phyloP scores from a whole-genome alignment of 2,329 filamentous ascomycete species.

The Nectriaceae sp. region DNA sequence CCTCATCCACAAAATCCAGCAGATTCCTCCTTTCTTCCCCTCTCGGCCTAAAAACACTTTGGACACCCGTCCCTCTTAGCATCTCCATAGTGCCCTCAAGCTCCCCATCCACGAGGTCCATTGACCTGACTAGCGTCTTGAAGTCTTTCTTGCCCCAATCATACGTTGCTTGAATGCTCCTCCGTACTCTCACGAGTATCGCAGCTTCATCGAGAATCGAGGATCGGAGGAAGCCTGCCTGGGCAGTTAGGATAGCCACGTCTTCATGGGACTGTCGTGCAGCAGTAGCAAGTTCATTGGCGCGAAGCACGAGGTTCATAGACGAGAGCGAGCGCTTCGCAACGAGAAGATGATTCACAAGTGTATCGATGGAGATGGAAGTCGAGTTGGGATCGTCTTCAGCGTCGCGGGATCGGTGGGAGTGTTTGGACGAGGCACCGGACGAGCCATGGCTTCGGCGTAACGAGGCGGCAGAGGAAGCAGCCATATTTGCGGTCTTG shows the following conservation, averaged over 20 bases:
- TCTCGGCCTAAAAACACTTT: conserved; percentile 61
- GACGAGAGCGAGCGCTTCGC: conserved; percentile 87
- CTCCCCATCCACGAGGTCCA: conserved; percentile 67
- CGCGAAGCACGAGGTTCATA: conserved; percentile 79
- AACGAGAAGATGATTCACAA: conserved; percentile 81
- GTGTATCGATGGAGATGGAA: conserved; percentile 62
- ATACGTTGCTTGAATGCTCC: conserved; percentile 56
- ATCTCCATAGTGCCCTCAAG: conserved; percentile 68
- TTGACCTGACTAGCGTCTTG: conserved; percentile 59
- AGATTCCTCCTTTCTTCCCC: conserved; percentile 63
- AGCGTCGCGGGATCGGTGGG: conserved; percentile 24
- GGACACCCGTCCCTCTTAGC: conserved; percentile 65
- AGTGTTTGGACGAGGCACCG: conserved; percentile 34
- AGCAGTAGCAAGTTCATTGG: conserved; percentile 79
- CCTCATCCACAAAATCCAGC: conserved; percentile 76
- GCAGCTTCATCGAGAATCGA: conserved; percentile 60
- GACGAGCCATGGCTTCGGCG: conserved; percentile 41
- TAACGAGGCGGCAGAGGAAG: conserved; percentile 36
- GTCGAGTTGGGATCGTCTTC: conserved; percentile 14
- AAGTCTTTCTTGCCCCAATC: conserved; percentile 62
- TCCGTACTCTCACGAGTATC: conserved; percentile 53
- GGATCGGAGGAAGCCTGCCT: conserved; percentile 66
- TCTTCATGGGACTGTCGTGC: conserved; percentile 79
- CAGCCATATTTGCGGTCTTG: conserved; percentile 37
- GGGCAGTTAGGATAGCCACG: conserved; percentile 70